phyloP scores from a whole-genome alignment of 352 stramenopile species.

The Saprolegnia diclina region DNA sequence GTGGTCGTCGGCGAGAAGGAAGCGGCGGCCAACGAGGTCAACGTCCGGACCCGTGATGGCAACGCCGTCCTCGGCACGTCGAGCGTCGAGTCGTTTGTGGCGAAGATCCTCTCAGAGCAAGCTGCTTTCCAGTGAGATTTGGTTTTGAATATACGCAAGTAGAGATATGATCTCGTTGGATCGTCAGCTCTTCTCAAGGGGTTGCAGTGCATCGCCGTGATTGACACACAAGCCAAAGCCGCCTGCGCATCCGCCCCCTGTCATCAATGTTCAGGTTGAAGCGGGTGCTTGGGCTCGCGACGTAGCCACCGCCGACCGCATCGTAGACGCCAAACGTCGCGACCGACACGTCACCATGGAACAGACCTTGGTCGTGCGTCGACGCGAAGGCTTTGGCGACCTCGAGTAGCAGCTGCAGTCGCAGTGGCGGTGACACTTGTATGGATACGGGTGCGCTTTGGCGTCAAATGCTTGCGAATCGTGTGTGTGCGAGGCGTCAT shows the following conservation, averaged over 20 bases:
- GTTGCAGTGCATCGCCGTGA: too few species aligned
- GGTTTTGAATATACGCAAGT: neutral
- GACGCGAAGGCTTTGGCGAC: neutral
- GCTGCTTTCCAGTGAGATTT: conserved; percentile 53
- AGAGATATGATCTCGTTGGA: too few species aligned
- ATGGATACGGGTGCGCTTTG: too few species aligned
- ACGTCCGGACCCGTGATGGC: conserved; percentile 67
- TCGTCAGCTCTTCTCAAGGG: too few species aligned
- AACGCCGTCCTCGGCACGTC: conserved; percentile 73
- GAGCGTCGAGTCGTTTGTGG: conserved; percentile 45
- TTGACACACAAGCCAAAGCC: too few species aligned
- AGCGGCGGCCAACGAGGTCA: conserved; percentile 44
- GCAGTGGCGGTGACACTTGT: neutral
- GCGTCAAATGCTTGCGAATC: too few species aligned
- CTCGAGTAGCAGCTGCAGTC: neutral
- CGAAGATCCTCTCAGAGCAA: conserved; percentile 49
- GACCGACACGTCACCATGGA: neutral
- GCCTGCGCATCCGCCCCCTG: too few species aligned
- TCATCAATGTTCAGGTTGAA: too few species aligned
- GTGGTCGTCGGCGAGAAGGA: conserved; percentile 77
- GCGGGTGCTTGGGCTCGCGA: too few species aligned
- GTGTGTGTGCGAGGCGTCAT: too few species aligned
- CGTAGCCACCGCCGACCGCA: neutral
- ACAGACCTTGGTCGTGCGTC: neutral
- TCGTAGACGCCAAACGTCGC: neutral